Percentiles rank a stretch among this genome's conserved stretches.
Evolutionary conservation across 208 protist species (phyloP).

Genomic region (Vickermania spadyakhi): DNA sequence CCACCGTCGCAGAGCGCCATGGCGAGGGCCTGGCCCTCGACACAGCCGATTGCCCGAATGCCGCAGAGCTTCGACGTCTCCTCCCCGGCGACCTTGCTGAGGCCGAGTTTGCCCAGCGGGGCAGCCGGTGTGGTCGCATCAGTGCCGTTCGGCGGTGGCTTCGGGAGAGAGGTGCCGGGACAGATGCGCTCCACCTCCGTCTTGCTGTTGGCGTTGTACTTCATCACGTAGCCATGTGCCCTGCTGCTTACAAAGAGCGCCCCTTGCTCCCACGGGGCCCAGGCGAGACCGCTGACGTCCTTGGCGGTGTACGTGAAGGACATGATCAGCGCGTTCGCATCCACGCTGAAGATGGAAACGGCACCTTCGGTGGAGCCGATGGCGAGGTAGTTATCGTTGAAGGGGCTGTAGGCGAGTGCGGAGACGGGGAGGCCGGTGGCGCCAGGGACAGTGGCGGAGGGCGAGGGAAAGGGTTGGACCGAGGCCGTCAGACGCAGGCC

Average conservation of each 20-base stretch:
- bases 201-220: constrained; percentile 60
- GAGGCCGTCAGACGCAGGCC: constrained; percentile 39
- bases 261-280: constrained; percentile 42
- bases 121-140: not conserved
- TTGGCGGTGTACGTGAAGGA: constrained; percentile 38
- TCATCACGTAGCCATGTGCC: constrained; percentile 36
- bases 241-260: constrained; percentile 63
- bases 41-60: constrained; percentile 14
- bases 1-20: constrained; percentile 55
- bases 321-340: constrained; percentile 22
- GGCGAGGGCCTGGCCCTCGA: constrained; percentile 41
- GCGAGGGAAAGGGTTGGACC: constrained; percentile 45
- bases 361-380: constrained; percentile 65
- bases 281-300: constrained; percentile 53
- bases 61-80: constrained; percentile 3
- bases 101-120: not conserved
- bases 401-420: constrained; percentile 57
- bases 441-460: constrained; percentile 14
- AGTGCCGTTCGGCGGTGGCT: not conserved
- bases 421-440: constrained; percentile 35
- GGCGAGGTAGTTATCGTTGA: constrained; percentile 47
- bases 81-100: not conserved
- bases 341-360: constrained; percentile 51
- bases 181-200: constrained; percentile 25
- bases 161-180: constrained; percentile 13